phyloP scores from a whole-genome alignment of 805 yeast species.

The Lipomyces anomalus region DNA sequence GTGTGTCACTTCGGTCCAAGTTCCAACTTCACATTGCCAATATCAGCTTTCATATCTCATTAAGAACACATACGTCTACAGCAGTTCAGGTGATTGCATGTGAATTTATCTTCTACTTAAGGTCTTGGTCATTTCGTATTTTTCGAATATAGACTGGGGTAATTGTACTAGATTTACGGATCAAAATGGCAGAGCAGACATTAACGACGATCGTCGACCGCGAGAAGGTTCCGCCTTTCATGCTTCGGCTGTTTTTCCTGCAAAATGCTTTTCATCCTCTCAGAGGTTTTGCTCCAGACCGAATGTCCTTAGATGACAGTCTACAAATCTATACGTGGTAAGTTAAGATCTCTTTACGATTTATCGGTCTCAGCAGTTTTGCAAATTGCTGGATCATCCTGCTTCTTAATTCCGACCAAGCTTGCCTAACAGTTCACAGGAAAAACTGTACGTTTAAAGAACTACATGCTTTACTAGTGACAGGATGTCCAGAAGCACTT shows the following conservation, averaged over 20 bases:
- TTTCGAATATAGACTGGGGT: too few relatives aligned
- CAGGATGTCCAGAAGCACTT: constrained; percentile 2
- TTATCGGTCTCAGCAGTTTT: background rate
- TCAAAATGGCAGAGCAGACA: too few relatives aligned
- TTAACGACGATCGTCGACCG: constrained; percentile 2
- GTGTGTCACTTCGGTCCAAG: too few relatives aligned
- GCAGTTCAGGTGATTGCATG: too few relatives aligned
- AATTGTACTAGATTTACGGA: too few relatives aligned
- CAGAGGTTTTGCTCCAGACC: background rate
- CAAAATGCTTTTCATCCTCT: constrained; percentile 1
- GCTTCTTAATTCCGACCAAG: too few relatives aligned
- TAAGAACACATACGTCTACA: too few relatives aligned
- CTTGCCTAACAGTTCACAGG: background rate
- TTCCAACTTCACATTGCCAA: too few relatives aligned
- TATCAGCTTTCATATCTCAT: too few relatives aligned
- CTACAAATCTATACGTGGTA: constrained; percentile 9
- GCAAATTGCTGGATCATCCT: too few relatives aligned
- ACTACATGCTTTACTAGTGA: background rate
- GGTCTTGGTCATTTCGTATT: too few relatives aligned
- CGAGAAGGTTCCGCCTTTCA: constrained; percentile 5
- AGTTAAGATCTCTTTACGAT: background rate
- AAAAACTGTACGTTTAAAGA: constrained; percentile 1
- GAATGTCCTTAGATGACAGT: constrained; percentile 2
- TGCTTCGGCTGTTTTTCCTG: constrained; percentile 4
- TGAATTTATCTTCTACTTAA: too few relatives aligned